Base-by-base conservation (phyloP, 345 rosid genomes). In the Cardamine resedifolia region DNA sequence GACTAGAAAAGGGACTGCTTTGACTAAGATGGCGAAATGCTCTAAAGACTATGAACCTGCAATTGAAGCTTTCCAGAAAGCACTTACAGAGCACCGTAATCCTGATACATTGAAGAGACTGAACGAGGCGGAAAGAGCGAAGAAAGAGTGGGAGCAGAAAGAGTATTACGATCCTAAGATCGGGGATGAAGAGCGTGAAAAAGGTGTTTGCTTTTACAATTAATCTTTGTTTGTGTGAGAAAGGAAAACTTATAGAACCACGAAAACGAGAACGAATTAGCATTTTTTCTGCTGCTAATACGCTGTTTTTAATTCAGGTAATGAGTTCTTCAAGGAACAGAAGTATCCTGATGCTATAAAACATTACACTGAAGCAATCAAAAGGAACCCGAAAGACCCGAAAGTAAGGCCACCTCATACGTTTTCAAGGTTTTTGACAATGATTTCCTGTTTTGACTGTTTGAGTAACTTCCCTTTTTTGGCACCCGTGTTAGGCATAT, bases 61-160 rank as follows among this genome's bases (percentile, higher is more conserved):
- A 1, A 88, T 94, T 51, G 97, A 94, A 86, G 77, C 95, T 45
- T 94, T 86, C 84, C 93, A 94, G 83, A 91, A 94, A 75, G 98
- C 97, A 74, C 95, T 94, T 18, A 94, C 97, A 8, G 98, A 94
- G 86, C 95, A 94, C 63, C 95, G 97, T 28, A 91, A 91, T 41
- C 92, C 97, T 12, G 97, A 94, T 52, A 94, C 98, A 2, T 73
- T 94, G 85, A 89, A 94, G 85, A 94, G 77, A 52, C 85, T 86
- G 16, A 88, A 91, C 70, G 94, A 90, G 0, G 99, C 90, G 0
- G 91, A 90, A 81, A 88, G 83, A 77, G 97, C 85, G 0, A 92
- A 88, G 86, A 90, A 90, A 75, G 97, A 92, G 11, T 80, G 86
- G 16, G 99, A 90, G 83, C 94, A 86, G 70, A 85, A 82, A 70